Percentiles rank a stretch among this genome's conserved stretches.
Conservation (phyloP, 2,329 filamentous ascomycete genomes). For the Colletotrichum lupini region DNA sequence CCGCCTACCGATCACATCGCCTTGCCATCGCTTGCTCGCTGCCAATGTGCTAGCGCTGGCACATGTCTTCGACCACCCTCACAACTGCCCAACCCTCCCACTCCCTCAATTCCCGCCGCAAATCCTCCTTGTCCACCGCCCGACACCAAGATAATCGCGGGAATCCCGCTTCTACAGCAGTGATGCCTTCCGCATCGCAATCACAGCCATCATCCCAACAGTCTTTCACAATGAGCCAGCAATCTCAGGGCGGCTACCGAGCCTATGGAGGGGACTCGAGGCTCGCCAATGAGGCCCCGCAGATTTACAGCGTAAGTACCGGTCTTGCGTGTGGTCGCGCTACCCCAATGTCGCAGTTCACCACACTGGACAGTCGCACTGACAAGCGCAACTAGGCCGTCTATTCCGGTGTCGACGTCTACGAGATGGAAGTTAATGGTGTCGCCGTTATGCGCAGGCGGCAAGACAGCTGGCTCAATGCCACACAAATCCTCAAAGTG, state of each 20-base stretch:
- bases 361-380: neutral
- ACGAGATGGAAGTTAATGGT: slow-evolving; percentile 97
- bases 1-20: slow-evolving; percentile 14
- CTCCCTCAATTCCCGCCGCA: slow-evolving; percentile 32
- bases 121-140: slow-evolving; percentile 24
- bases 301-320: slow-evolving; percentile 70
- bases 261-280: slow-evolving; percentile 49
- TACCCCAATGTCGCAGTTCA: neutral
- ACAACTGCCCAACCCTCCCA: slow-evolving; percentile 16
- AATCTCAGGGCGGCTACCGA: slow-evolving; percentile 58
- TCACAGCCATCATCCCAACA: slow-evolving; percentile 64
- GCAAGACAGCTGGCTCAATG: slow-evolving; percentile 96
- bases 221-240: slow-evolving; percentile 68
- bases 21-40: neutral
- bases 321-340: neutral
- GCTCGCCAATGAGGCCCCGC: slow-evolving; percentile 56
- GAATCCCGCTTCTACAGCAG: slow-evolving; percentile 13
- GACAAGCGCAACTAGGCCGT: slow-evolving; percentile 68
- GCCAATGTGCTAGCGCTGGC: slow-evolving; percentile 31
- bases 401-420: slow-evolving; percentile 95
- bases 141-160: neutral
- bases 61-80: slow-evolving; percentile 35
- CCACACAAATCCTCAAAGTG: slow-evolving; percentile 97
- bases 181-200: slow-evolving; percentile 58
- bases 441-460: slow-evolving; percentile 96